phyloP scores from a whole-genome alignment of 2,329 filamentous ascomycete species.

The Dactylellina drechsleri region DNA sequence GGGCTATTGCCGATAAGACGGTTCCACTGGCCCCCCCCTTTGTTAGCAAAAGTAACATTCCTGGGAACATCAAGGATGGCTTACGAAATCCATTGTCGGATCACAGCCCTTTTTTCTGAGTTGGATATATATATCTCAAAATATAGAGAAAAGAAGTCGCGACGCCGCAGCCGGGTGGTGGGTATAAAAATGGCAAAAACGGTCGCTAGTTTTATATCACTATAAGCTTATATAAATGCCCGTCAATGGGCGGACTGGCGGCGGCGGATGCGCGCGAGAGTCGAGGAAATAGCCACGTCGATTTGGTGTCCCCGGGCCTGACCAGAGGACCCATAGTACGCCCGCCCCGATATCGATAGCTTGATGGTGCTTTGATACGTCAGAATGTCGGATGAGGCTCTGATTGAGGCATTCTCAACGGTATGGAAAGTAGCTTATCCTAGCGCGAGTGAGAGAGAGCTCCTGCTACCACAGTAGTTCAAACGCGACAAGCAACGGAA shows the following conservation, averaged over 20 bases:
- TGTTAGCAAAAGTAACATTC: not conserved
- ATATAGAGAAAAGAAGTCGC: not conserved
- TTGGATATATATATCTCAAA: too few relatives aligned
- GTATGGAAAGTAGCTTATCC: too few relatives aligned
- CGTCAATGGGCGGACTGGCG: not conserved
- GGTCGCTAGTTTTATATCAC: too few relatives aligned
- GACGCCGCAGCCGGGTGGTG: not conserved
- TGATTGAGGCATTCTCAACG: not conserved
- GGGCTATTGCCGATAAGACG: conserved; percentile 57
- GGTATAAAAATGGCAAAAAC: not conserved
- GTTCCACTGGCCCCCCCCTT: conserved; percentile 56
- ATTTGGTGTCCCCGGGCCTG: not conserved
- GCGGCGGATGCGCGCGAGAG: not conserved
- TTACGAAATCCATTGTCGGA: conserved; percentile 50
- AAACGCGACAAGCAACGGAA: not conserved
- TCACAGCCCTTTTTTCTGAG: too few relatives aligned
- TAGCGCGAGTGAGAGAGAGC: too few relatives aligned
- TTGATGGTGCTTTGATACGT: not conserved
- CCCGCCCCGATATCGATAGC: not conserved
- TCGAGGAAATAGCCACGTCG: not conserved
- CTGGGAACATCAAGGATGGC: not conserved
- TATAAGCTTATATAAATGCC: not conserved
- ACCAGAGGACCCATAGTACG: conserved; percentile 6
- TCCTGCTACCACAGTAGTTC: too few relatives aligned
- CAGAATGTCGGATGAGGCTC: conserved; percentile 8